Conservation (phyloP, 768 basidiomycete species). For the Kwoniella heveanensis region DNA sequence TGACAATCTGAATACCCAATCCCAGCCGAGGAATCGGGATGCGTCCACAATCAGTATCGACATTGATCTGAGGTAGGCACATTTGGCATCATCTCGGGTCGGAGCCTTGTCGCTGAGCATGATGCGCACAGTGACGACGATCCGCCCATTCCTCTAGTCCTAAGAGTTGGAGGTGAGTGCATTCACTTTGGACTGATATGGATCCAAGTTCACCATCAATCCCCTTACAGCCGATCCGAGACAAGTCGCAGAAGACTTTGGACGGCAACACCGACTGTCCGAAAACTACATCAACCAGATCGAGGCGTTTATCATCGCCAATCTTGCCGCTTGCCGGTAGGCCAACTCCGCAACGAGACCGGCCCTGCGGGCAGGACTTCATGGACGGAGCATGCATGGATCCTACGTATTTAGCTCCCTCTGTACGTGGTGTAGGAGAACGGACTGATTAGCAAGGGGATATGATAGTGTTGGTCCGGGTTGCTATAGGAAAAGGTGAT, state of each 20-base stretch:
- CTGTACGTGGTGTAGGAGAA: conserved; percentile 90
- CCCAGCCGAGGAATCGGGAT: background rate
- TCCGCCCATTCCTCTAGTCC: conserved; percentile 40
- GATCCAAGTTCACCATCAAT: background rate
- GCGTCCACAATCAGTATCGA: conserved; percentile 32
- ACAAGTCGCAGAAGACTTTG: conserved; percentile 41
- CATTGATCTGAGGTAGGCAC: conserved; percentile 43
- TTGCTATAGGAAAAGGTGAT: conserved; percentile 74
- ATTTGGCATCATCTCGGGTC: too few relatives aligned
- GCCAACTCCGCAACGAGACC: too few relatives aligned
- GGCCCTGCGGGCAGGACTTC: too few relatives aligned
- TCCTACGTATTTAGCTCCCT: conserved; percentile 62
- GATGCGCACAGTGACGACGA: conserved; percentile 39
- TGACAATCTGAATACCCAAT: background rate
- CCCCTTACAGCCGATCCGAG: conserved; percentile 31
- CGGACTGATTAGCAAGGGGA: conserved; percentile 88
- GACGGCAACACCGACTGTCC: conserved; percentile 37
- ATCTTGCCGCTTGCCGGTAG: conserved; percentile 1
- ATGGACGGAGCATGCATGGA: too few relatives aligned
- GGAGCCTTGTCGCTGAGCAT: conserved; percentile 7
- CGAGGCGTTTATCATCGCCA: conserved; percentile 38
- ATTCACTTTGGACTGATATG: background rate
- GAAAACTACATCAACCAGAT: conserved; percentile 49
- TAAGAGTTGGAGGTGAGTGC: conserved; percentile 25
- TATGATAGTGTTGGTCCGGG: conserved; percentile 81